These are phyloP conservation scores for Pinus taeda DNA, from an alignment of 75 land plant species.

Conservation along the genomic window DNA sequence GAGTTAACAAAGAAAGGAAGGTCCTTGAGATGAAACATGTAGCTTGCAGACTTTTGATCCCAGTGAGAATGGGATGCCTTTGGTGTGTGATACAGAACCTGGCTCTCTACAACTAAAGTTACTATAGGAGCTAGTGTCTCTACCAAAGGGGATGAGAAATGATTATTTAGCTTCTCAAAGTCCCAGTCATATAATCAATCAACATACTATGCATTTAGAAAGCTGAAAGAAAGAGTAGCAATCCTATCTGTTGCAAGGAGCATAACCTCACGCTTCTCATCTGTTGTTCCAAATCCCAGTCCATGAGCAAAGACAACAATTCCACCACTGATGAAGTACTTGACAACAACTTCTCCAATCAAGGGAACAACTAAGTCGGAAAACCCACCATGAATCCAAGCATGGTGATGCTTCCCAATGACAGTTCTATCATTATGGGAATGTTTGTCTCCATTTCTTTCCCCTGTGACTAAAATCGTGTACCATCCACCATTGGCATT, in stretches of 20 bases:
- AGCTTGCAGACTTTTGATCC: no score
- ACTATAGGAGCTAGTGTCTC: no score
- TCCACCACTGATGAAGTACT: constrained; percentile 70
- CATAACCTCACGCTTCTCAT: constrained; percentile 58
- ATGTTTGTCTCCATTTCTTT: constrained; percentile 7
- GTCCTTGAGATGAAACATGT: no score
- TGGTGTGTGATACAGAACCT: no score
- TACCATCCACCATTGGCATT: constrained; percentile 36
- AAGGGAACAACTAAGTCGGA: constrained; percentile 17
- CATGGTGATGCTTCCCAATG: constrained; percentile 90
- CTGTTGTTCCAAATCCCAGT: not conserved
- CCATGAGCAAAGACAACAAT: constrained; percentile 19
- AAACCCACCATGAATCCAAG: constrained; percentile 62
- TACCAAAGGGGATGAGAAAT: no score
- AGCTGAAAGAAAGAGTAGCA: constrained; percentile 81
- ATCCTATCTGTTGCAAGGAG: constrained; percentile 93
- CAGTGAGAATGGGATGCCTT: no score
- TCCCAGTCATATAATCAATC: constrained; percentile 43
- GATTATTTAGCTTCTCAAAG: no score
- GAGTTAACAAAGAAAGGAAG: no score
- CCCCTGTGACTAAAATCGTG: constrained; percentile 40
- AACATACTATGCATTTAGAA: constrained; percentile 76
- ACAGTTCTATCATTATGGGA: constrained; percentile 33
- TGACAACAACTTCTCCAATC: constrained; percentile 53
- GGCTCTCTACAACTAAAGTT: no score